Base-by-base conservation (phyloP, 202 grass and related monocot genomes). In the Digitaria exilis region DNA sequence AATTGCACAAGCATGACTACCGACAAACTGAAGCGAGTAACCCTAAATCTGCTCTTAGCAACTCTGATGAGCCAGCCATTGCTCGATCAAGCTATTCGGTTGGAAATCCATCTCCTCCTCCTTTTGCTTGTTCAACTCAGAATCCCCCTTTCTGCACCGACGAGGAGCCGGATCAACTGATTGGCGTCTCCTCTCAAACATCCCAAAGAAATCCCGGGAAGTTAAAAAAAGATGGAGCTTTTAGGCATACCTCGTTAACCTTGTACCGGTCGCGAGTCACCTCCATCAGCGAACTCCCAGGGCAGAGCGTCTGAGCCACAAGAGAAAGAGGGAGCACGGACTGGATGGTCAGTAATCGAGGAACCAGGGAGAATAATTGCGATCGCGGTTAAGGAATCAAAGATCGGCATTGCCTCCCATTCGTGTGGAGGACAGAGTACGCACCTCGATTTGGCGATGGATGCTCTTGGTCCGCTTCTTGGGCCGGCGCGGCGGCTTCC, bases 191-290 rank as follows among this genome's bases (percentile, higher is more conserved):
- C 17, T 29, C 25, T 13, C 21, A 13, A 46, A 25, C 37, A 32
- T n/a, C 49, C 57, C 64, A 25, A 50, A 39, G 22, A 51, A 77
- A 31, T 22, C 37, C 28, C 13, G 2, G 85, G 29, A 4, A 37
- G 62, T 29, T 44, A 83, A 81, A 84, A 52, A 19, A 81, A 87
- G 61, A 19, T 52, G 1, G 16, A 24, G 0, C 25, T 48, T 54
- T 83, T 48, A 25, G 16, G 52, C 75, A 35, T 83, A 90, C 87
- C 78, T 95, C 75, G 73, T 92, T 84, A 25, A 88, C 90, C 86
- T 92, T 92, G 82, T 88, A 88, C 13, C 85, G 79, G 84, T 92
- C 87, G 31, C 79, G 82, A 26, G 66, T 89, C 30, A 91, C 66
- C 48, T 92, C 85, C 73, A 56, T 16, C 4, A 90, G 82, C 79